phyloP scores from a whole-genome alignment of 2,329 filamentous ascomycete species.

The Dendryphion nanum region DNA sequence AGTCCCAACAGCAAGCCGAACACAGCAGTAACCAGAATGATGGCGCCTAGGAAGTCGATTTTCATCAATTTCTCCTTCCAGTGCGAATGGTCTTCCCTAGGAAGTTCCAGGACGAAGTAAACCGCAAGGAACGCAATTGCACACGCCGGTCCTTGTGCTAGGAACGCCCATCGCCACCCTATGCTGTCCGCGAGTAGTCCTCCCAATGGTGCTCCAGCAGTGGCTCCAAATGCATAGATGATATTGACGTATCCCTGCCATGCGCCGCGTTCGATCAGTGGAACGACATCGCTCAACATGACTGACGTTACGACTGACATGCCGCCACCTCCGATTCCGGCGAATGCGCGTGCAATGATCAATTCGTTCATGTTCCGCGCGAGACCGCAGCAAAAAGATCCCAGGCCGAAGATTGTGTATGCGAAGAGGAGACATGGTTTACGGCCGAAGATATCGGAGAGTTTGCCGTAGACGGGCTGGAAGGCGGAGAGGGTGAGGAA shows the following conservation, averaged over 20 bases:
- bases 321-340: constrained; percentile 67
- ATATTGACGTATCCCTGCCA: constrained; percentile 77
- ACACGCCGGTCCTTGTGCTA: constrained; percentile 68
- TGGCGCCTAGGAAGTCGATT: constrained; percentile 72
- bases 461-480: constrained; percentile 71
- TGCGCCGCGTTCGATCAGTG: constrained; percentile 65
- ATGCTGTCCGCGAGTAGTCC: constrained; percentile 70
- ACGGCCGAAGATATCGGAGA: constrained; percentile 69
- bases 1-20: constrained; percentile 66
- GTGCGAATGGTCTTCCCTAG: constrained; percentile 56
- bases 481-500: constrained; percentile 73
- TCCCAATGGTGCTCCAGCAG: constrained; percentile 67
- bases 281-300: constrained; percentile 68
- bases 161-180: constrained; percentile 76
- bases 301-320: constrained; percentile 71
- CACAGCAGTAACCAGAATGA: constrained; percentile 64
- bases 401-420: constrained; percentile 64
- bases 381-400: constrained; percentile 63
- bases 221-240: constrained; percentile 67
- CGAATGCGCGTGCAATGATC: constrained; percentile 62
- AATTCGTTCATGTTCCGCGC: constrained; percentile 64
- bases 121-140: constrained; percentile 64
- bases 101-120: constrained; percentile 61
- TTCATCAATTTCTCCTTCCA: constrained; percentile 65
- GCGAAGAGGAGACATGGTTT: constrained; percentile 65